phyloP scores from a whole-genome alignment of 306 rosid species.

The Vicia sativa region DNA sequence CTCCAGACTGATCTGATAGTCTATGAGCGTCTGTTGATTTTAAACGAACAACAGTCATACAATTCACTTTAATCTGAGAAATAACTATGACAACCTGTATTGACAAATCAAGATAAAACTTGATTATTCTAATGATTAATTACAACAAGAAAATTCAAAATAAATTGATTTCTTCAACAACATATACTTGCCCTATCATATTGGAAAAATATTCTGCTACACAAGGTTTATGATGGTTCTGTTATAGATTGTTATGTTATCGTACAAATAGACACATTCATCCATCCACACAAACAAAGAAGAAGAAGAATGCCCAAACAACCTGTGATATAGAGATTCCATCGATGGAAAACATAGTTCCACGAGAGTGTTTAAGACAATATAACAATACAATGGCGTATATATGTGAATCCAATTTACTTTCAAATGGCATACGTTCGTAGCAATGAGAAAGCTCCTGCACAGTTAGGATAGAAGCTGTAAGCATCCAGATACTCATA shows the following conservation, averaged over 20 bases:
- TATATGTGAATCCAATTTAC: constrained; percentile 81
- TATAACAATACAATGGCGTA: constrained; percentile 60
- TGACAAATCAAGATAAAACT: constrained; percentile 37
- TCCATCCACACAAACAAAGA: background rate
- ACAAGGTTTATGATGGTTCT: constrained; percentile 29
- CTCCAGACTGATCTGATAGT: constrained; percentile 44
- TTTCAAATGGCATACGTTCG: constrained; percentile 52
- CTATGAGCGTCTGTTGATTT: constrained; percentile 62
- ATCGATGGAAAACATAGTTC: constrained; percentile 48
- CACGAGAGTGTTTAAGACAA: constrained; percentile 59
- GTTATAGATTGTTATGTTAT: constrained; percentile 28
- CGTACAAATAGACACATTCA: constrained; percentile 21
- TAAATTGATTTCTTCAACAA: constrained; percentile 22
- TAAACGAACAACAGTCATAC: constrained; percentile 76
- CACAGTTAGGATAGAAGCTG: constrained; percentile 43
- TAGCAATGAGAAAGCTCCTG: constrained; percentile 83
- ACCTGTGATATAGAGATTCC: constrained; percentile 72
- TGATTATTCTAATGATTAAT: constrained; percentile 37
- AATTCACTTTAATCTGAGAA: constrained; percentile 89
- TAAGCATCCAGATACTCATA: constrained; percentile 40
- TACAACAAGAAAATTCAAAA: constrained; percentile 28
- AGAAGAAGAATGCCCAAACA: constrained; percentile 30
- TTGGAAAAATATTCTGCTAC: constrained; percentile 1
- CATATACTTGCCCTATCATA: constrained; percentile 24
- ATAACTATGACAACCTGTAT: constrained; percentile 71